A percentile compares a stretch with the other conserved stretches of the same genome.
These are phyloP conservation scores for Sclerotinia minor DNA, from an alignment of 2,329 filamentous ascomycete species.

Conservation along the genomic window DNA sequence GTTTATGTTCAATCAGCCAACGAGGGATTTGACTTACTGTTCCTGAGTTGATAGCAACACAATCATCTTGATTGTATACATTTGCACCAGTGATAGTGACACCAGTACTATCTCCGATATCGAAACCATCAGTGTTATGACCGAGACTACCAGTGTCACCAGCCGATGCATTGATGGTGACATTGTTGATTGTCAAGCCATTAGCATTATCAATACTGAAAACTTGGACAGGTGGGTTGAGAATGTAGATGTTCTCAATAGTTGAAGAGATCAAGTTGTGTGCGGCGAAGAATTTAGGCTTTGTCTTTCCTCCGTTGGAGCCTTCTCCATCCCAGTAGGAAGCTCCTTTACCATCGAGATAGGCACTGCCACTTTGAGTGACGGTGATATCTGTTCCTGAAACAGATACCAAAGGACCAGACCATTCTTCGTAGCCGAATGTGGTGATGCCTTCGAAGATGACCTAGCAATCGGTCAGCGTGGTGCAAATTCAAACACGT, in stretches of 20 bases:
- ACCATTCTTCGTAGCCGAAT: constrained; percentile 66
- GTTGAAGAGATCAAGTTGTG: constrained; percentile 52
- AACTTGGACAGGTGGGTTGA: constrained; percentile 54
- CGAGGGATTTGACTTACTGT: constrained; percentile 41
- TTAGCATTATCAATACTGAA: constrained; percentile 44
- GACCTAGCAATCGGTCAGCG: constrained; percentile 42
- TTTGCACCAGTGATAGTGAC: constrained; percentile 52
- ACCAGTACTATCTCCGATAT: constrained; percentile 48
- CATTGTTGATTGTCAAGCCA: constrained; percentile 48
- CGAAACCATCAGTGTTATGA: constrained; percentile 57
- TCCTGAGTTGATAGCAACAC: constrained; percentile 57
- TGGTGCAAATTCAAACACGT: neutral
- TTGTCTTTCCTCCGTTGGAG: constrained; percentile 56
- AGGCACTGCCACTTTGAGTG: constrained; percentile 51
- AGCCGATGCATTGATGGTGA: constrained; percentile 57
- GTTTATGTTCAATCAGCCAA: constrained; percentile 39
- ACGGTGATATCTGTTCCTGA: constrained; percentile 57
- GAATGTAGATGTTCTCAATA: constrained; percentile 51
- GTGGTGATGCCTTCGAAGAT: constrained; percentile 66
- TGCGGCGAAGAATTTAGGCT: constrained; percentile 62
- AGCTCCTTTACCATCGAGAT: constrained; percentile 57
- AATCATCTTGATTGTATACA: constrained; percentile 60
- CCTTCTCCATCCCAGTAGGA: constrained; percentile 63
- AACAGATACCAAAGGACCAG: constrained; percentile 61
- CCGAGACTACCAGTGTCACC: constrained; percentile 47